These are phyloP conservation scores for Colletotrichum sp. DNA, from an alignment of 2,329 filamentous ascomycete genomes.

Conservation along the genomic window DNA sequence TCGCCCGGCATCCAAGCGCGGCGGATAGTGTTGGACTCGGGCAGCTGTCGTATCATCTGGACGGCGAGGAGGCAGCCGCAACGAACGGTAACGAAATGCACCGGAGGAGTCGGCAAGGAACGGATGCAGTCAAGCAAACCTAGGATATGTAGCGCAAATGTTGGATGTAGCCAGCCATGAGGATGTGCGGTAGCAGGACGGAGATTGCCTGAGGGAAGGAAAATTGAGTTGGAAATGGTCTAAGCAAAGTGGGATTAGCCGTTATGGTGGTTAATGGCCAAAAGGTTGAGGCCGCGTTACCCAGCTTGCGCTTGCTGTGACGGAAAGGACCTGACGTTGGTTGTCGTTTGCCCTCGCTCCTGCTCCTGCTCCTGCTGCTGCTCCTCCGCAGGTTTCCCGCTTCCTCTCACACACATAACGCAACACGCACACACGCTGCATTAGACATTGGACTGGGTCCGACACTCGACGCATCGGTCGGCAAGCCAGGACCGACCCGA, in stretches of 20 bases:
- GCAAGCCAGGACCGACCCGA: slow-evolving; percentile 3
- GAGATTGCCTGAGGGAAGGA: background rate
- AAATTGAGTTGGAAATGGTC: background rate
- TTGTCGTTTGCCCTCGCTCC: background rate
- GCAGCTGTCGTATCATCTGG: slow-evolving; percentile 17
- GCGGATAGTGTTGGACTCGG: slow-evolving; percentile 11
- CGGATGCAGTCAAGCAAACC: background rate
- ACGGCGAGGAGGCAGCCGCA: background rate
- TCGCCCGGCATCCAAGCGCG: slow-evolving; percentile 16
- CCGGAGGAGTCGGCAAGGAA: background rate
- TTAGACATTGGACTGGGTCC: background rate
- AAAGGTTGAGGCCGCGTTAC: background rate
- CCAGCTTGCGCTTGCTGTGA: background rate
- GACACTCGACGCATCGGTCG: slow-evolving; percentile 12
- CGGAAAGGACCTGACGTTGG: background rate
- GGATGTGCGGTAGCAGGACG: slow-evolving; percentile 5
- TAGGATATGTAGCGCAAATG: slow-evolving; percentile 4
- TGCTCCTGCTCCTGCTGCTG: background rate
- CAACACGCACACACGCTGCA: background rate
- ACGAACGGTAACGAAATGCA: background rate
- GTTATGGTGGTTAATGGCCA: background rate
- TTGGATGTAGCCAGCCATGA: slow-evolving; percentile 12
- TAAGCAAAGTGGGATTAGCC: background rate
- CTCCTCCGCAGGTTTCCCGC: background rate
- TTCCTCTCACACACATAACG: background rate